These are phyloP conservation scores for Zygotorulaspora sp. DNA, from an alignment of 805 yeast genomes.

Conservation along the genomic window DNA sequence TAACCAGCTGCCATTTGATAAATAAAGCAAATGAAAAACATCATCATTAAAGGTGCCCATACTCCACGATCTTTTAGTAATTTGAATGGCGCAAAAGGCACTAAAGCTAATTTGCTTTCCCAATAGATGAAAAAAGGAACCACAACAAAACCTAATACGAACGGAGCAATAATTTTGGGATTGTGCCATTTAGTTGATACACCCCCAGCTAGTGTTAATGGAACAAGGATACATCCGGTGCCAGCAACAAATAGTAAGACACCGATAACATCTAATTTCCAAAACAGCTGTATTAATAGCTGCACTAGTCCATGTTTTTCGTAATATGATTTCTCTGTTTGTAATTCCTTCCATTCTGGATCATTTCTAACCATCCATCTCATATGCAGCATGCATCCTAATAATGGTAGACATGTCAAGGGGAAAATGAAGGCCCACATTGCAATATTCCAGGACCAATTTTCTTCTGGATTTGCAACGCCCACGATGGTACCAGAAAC, in stretches of 20 bases:
- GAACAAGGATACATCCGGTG: slow-evolving; percentile 58
- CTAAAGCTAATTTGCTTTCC: slow-evolving; percentile 50
- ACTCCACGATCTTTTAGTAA: slow-evolving; percentile 60
- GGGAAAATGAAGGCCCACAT: slow-evolving; percentile 61
- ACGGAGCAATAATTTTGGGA: slow-evolving; percentile 58
- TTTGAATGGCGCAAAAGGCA: slow-evolving; percentile 53
- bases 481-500: slow-evolving; percentile 50
- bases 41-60: slow-evolving; percentile 56
- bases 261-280: slow-evolving; percentile 62
- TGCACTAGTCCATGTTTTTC: slow-evolving; percentile 24
- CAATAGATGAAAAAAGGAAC: slow-evolving; percentile 53
- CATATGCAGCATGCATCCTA: slow-evolving; percentile 46
- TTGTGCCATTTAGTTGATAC: slow-evolving; percentile 46
- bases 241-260: slow-evolving; percentile 47
- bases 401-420: slow-evolving; percentile 45
- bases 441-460: slow-evolving; percentile 53
- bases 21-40: slow-evolving; percentile 47
- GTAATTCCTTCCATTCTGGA: slow-evolving; percentile 33
- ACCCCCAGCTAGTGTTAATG: slow-evolving; percentile 69
- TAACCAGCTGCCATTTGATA: slow-evolving; percentile 63
- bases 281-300: slow-evolving; percentile 40
- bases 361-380: slow-evolving; percentile 41
- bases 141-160: slow-evolving; percentile 50
- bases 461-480: slow-evolving; percentile 39
- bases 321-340: slow-evolving; percentile 22